Conservation (phyloP, 441 rosid genomes). For the California macrophylla region DNA sequence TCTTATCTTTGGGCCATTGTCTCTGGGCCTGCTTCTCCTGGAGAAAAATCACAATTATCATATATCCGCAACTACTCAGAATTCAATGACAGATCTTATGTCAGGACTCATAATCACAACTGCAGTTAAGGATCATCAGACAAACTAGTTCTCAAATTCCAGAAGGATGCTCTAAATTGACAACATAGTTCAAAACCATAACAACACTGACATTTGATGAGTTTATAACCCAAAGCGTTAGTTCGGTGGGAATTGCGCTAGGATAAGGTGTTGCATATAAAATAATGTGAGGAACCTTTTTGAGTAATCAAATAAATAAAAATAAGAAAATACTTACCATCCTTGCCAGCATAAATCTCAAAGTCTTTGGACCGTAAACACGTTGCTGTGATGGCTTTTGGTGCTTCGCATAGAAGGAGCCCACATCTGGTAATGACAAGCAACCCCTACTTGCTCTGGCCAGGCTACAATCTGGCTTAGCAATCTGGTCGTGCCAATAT, state of each 20-base stretch:
- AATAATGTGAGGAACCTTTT: neutral
- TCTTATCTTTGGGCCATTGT: slow-evolving; percentile 90
- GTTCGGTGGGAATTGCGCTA: neutral
- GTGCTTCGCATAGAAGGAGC: slow-evolving; percentile 79
- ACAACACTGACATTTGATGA: too few species aligned
- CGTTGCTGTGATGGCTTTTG: slow-evolving; percentile 79
- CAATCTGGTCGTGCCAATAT: slow-evolving; percentile 88
- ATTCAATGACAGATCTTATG: too few species aligned
- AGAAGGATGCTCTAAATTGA: neutral
- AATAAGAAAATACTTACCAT: slow-evolving; percentile 44
- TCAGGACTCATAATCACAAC: neutral
- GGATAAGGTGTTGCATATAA: neutral
- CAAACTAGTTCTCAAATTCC: neutral
- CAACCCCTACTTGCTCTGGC: slow-evolving; percentile 76
- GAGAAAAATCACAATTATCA: slow-evolving; percentile 10
- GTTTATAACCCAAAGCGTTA: too few species aligned
- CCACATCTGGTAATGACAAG: slow-evolving; percentile 73
- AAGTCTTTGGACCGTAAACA: slow-evolving; percentile 70
- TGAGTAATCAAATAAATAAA: neutral
- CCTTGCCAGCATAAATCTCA: slow-evolving; percentile 65
- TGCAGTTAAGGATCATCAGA: neutral
- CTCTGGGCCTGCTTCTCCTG: slow-evolving; percentile 82
- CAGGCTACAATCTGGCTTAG: slow-evolving; percentile 71
- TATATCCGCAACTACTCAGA: neutral
- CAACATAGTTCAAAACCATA: too few species aligned